Evolutionary conservation across 208 protist species (phyloP).

Genomic region (Trypanosoma platydactyli): DNA sequence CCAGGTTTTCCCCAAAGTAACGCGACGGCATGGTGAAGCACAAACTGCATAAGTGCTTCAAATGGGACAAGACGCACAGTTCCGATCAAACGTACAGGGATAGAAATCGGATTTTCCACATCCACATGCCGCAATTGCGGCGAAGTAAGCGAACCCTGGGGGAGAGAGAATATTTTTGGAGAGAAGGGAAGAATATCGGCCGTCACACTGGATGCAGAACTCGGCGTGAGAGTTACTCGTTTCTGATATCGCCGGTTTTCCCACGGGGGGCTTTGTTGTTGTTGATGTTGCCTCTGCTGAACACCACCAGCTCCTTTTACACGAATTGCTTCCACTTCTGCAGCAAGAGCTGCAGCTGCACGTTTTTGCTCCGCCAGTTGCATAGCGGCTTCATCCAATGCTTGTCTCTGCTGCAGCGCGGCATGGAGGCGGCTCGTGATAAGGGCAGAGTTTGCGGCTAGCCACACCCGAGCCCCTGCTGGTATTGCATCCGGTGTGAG

Average conservation of each 20-base stretch:
- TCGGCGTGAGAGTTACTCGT: slow-evolving; percentile 4
- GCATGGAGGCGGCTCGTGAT: slow-evolving; percentile 20
- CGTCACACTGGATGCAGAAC: not conserved
- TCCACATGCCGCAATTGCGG: not conserved
- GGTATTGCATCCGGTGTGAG: slow-evolving; percentile 16
- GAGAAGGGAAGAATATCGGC: not conserved
- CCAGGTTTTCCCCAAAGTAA: slow-evolving; percentile 67
- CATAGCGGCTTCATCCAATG: slow-evolving; percentile 5
- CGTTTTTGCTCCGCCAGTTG: not conserved
- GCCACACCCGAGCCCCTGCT: slow-evolving; percentile 13
- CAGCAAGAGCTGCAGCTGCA: not conserved
- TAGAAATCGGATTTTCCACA: not conserved
- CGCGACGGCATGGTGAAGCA: slow-evolving; percentile 67
- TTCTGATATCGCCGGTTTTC: slow-evolving; percentile 23
- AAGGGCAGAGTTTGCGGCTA: slow-evolving; percentile 4
- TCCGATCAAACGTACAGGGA: not conserved
- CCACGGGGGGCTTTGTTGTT: not conserved
- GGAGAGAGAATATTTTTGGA: not conserved
- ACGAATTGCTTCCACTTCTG: not conserved
- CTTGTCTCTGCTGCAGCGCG: not conserved
- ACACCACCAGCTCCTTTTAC: not conserved
- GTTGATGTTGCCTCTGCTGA: not conserved
- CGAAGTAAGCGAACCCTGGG: not conserved
- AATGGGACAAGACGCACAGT: slow-evolving; percentile 47
- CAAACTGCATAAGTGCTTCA: slow-evolving; percentile 71